Base-by-base conservation (phyloP, 2,329 filamentous ascomycete species). In the Colletotrichum orbiculare region DNA sequence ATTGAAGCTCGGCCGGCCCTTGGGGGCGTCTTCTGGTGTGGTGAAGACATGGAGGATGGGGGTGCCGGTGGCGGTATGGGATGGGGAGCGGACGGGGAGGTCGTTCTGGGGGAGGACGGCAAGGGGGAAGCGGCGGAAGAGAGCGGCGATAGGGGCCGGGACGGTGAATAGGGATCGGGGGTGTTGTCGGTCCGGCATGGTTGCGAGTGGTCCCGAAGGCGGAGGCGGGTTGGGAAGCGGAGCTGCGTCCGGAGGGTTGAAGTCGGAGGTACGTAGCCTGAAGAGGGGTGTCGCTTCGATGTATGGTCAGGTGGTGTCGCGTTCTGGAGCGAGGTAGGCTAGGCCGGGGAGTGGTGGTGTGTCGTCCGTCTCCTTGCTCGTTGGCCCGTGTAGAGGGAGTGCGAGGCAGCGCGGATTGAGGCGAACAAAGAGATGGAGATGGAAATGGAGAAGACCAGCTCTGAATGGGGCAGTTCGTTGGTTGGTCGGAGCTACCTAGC, bases 111-210 rank as follows among this genome's bases (percentile, higher is more conserved):
- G 84, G 77, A 96, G 94, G 42, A 89, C 91, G 64, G 85, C 76
- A 55, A 98, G 85, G 34, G 96, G 96, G 72, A 97, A 96, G 66
- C 78, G 82, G 77, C 95, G 90, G 82, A 98, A 99, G 64, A 98
- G 84, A 55, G 85, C 85, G 77, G 93, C 94, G 70, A 98, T 83
- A 15, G 93, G 91, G 10, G 85, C 79, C 8, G 96, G 95, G 60
- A 94, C 84, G 48, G 83, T 78, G 76, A 89, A 84, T 80, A 78
- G 82, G 67, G 74, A 11, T 68, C 66, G 42, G 60, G 58, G 48
- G 64, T 66, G 37, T 70, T 55, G 25, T 25, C 25, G 67, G 58
- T 53, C 62, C 69, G 71, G 48, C 64, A 68, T 70, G 12, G 67
- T 64, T 49, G 66, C 54, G 48, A 17, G 45, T 25, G 54, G 57